Conservation (phyloP, 495 filamentous ascomycete species). For the Cladorrhinum samala region DNA sequence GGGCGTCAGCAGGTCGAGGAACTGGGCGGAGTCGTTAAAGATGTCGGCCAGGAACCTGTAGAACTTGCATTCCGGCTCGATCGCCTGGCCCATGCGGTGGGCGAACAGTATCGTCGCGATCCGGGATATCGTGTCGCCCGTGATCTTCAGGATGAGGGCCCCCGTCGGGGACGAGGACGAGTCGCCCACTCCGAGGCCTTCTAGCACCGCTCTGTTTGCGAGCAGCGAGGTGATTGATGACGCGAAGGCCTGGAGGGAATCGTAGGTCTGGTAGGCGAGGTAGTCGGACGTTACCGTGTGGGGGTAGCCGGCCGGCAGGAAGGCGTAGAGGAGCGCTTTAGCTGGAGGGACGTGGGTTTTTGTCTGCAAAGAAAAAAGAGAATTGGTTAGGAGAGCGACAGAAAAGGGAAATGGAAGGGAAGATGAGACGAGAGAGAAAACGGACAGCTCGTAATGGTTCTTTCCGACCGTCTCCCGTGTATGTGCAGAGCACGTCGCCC, state of each 20-base stretch:
- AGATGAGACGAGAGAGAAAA: neutral
- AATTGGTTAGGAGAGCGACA: neutral
- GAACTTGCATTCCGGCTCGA: constrained; percentile 91
- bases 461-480: constrained; percentile 21
- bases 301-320: constrained; percentile 90
- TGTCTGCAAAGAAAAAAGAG: constrained; percentile 14
- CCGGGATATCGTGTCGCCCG: constrained; percentile 79
- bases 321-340: constrained; percentile 56
- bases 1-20: constrained; percentile 82
- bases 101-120: constrained; percentile 91
- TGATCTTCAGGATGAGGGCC: constrained; percentile 76
- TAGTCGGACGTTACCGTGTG: constrained; percentile 89
- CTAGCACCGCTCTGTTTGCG: constrained; percentile 80
- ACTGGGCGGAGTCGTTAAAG: constrained; percentile 86
- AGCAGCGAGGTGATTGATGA: constrained; percentile 87
- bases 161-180: constrained; percentile 76
- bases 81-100: constrained; percentile 72
- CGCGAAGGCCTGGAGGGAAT: constrained; percentile 93
- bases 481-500: constrained; percentile 32
- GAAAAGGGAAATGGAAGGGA: neutral
- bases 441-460: constrained; percentile 19
- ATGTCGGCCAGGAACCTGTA: constrained; percentile 87
- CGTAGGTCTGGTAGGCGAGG: constrained; percentile 60
- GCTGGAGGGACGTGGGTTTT: constrained; percentile 25
- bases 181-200: constrained; percentile 91